phyloP scores from a whole-genome alignment of 176 grass and related monocot genomes.

The Eragrostis nindensis region DNA sequence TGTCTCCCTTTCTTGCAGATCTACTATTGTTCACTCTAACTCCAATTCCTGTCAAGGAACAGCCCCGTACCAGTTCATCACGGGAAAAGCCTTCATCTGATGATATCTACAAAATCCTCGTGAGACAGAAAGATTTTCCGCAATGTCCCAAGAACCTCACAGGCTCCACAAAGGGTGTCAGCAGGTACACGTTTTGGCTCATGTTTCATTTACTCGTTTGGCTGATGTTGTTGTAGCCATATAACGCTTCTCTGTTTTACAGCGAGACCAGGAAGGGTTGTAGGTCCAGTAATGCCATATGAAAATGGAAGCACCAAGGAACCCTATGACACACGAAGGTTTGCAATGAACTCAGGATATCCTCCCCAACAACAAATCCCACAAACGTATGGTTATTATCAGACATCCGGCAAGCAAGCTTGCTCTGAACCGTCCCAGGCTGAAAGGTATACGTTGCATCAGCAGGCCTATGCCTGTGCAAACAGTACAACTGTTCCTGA shows the following conservation, averaged over 20 bases:
- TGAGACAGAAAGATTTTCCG: constrained; percentile 42
- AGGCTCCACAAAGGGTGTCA: constrained; percentile 73
- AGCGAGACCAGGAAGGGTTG: constrained; percentile 89
- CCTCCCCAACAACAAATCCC: constrained; percentile 65
- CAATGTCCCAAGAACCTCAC: constrained; percentile 46
- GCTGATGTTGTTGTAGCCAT: constrained; percentile 17
- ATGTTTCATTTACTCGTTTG: constrained; percentile 8
- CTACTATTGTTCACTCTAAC: constrained; percentile 83
- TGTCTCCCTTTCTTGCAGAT: constrained; percentile 54
- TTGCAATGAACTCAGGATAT: constrained; percentile 70
- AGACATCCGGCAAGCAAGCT: constrained; percentile 54
- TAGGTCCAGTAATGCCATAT: constrained; percentile 70
- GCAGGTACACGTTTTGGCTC: constrained; percentile 47
- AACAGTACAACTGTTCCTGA: constrained; percentile 62
- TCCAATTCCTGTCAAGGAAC: constrained; percentile 75
- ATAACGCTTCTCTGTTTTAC: constrained; percentile 37
- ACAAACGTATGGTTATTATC: constrained; percentile 72
- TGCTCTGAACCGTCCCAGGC: constrained; percentile 53
- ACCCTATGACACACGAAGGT: constrained; percentile 64
- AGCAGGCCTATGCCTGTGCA: constrained; percentile 54
- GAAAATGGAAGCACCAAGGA: constrained; percentile 70
- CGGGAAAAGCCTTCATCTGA: constrained; percentile 62
- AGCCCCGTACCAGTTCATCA: constrained; percentile 45
- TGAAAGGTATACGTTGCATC: constrained; percentile 59
- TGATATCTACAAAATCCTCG: constrained; percentile 53